Evolutionary conservation across 2,329 filamentous ascomycete genomes (phyloP), one percentile per base, ranked within the genome.

Genomic region (Stemphylium lycopersici): DNA sequence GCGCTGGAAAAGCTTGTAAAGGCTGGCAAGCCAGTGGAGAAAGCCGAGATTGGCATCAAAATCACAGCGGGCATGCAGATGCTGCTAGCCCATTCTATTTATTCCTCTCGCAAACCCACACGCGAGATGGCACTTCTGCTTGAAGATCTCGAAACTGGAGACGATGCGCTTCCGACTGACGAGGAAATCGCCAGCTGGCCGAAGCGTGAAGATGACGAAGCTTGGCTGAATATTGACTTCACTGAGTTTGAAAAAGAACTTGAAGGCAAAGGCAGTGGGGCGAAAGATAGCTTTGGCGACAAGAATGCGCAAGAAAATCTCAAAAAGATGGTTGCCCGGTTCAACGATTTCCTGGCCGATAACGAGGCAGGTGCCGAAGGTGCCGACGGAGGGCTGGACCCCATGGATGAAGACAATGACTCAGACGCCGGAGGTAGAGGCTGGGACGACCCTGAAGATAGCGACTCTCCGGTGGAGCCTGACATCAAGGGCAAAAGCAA

Each of bases 201-300:
- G 2, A 76, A 79, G 26, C 81, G 79, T n/a, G 85, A 93, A 44
- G 93, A 98, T 56, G 86, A 92, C 64, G 95, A 98, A 66, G 83
- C 84, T 18, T 99, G 95, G 95, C 81, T 99, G 61, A 88, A 98
- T 65, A 96, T 99, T 52, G 87, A 93, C 69, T 97, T 91, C 63
- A 84, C 89, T 15, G 92, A 97, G 58, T 91, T 99, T 51, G 93
- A 97, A 67, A 82, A 83, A 24, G 92, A 97, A 71, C 78, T 99
- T 2, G 79, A 80, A 49, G 84, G 84, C 57, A 74, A 72, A 45
- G 70, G 67, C 6, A 68, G 67, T 10, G 61, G 37, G 3, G 52
- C 26, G 26, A 56, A 57, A 3, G 56, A 61, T 3, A 76, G 74
- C 0, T 81, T 90, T 68, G 89, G 88, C 1, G 87, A 92, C 69